Evolutionary conservation across 192 early-diverging fungal genomes (phyloP), one percentile per base, ranked within the genome.

Genomic region (Coemansia sp.): DNA sequence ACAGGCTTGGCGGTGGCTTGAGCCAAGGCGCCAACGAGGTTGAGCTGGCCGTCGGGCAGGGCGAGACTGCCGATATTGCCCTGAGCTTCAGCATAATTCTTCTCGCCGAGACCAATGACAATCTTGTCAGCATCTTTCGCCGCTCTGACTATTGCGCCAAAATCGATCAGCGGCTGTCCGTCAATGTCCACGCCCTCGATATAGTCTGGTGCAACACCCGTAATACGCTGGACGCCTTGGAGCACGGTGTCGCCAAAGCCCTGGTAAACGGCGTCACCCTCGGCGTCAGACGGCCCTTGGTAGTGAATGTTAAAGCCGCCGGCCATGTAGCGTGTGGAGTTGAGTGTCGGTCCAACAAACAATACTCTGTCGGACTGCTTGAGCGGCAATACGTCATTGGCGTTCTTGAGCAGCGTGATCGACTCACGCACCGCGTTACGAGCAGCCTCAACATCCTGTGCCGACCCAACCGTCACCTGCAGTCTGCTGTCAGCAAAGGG

Each of bases 241-340:
- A 77, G 34, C 9, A 77, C 50, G 0, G 76, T 77, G 37, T 77
- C 76, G 53, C 70, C 76, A 58, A 72, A 77, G n/a, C 70, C 69
- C 37, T 70, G 68, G 61, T 88, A 85, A 18, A 75, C 69, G 7
- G 72, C 69, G 23, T 81, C 77, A 5, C 87, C 76, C 21, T 85
- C 79, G 25, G 59, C 59, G 9, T 66, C 61, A 6, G 61, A 56
- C 3, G 79, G 79, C 8, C 85, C 85, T 65, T 87, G 85, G 86
- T 86, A 89, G 53, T 86, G 80, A 59, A 89, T 72, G 2, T 86
- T 86, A 86, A 86, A 89, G 2, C 86, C 88, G 23, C 86, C 88
- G 41, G 78, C 82, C 35, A 86, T 65, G 10, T 77, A 81, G 21
- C 82, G 69, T 3, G 86, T 81, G 1, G 79, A 82, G 58, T 87